These are phyloP conservation scores for Amanita pallidorosea DNA, from an alignment of 768 basidiomycete genomes.

Conservation along the genomic window DNA sequence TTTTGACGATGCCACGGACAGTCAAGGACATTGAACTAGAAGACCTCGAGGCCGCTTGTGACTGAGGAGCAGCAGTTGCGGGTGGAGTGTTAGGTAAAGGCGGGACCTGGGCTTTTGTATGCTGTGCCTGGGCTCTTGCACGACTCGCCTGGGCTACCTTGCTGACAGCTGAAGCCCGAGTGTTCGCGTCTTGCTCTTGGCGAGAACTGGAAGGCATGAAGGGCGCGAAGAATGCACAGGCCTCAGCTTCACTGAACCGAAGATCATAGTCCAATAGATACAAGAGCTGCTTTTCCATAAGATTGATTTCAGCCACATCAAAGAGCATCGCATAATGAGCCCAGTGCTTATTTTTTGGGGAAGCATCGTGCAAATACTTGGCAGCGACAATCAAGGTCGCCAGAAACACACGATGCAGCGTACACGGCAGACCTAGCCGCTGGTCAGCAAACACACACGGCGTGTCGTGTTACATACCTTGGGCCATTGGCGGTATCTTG, in stretches of 20 bases:
- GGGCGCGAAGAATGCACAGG: constrained; percentile 58
- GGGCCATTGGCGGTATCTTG: constrained; percentile 74
- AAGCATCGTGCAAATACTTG: constrained; percentile 96
- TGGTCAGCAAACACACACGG: background rate
- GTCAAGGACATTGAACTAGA: constrained; percentile 34
- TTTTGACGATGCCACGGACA: constrained; percentile 49
- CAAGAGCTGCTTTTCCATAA: constrained; percentile 96
- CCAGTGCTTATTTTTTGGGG: constrained; percentile 95
- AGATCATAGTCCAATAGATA: constrained; percentile 89
- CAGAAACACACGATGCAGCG: constrained; percentile 91
- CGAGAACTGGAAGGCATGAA: constrained; percentile 35
- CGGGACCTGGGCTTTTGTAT: constrained; percentile 20
- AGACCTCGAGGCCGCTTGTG: constrained; percentile 25
- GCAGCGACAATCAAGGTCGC: constrained; percentile 92
- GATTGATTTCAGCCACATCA: constrained; percentile 73
- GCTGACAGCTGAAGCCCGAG: constrained; percentile 42
- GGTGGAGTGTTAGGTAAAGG: constrained; percentile 26
- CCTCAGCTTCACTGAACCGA: constrained; percentile 78
- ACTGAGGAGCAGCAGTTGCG: constrained; percentile 10
- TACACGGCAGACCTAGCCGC: constrained; percentile 68
- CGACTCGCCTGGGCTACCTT: constrained; percentile 43
- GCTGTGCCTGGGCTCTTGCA: constrained; percentile 32
- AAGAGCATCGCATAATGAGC: constrained; percentile 65
- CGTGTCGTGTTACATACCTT: constrained; percentile 42
- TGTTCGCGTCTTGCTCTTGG: constrained; percentile 22